These are phyloP conservation scores for Mycena vulgaris DNA, from an alignment of 768 basidiomycete species.

Conservation along the genomic window DNA sequence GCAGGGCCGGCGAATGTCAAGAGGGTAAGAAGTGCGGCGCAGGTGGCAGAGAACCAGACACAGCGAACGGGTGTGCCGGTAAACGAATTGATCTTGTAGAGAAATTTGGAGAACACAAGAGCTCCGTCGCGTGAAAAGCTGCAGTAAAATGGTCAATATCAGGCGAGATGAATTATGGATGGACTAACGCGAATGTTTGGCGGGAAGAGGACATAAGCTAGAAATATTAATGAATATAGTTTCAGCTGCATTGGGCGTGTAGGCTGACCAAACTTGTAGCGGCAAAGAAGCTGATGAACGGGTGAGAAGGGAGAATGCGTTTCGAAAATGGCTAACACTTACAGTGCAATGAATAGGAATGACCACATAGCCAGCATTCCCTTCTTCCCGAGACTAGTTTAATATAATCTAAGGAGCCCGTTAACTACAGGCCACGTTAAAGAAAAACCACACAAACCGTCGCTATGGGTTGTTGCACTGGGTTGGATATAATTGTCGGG, in stretches of 20 bases:
- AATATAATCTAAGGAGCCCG: conserved; percentile 52
- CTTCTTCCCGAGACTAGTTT: conserved; percentile 62
- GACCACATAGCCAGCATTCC: conserved; percentile 69
- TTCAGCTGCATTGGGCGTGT: too few species aligned
- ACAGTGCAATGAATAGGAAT: conserved; percentile 68
- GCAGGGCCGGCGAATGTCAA: conserved; percentile 67
- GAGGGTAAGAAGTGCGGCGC: conserved; percentile 61
- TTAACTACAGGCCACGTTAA: neutral
- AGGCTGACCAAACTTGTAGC: too few species aligned
- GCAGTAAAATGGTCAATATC: neutral
- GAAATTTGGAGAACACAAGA: neutral
- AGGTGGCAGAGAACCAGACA: conserved; percentile 62
- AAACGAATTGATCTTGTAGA: conserved; percentile 17
- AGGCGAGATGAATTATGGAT: neutral
- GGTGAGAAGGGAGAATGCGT: too few species aligned
- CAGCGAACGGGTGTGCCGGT: conserved; percentile 66
- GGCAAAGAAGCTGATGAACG: too few species aligned
- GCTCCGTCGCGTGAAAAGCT: conserved; percentile 25
- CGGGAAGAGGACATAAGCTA: conserved; percentile 26
- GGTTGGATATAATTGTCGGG: conserved; percentile 47
- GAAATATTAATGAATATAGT: neutral
- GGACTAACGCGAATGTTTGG: conserved; percentile 28
- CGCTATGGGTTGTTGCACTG: conserved; percentile 57
- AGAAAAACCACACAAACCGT: conserved; percentile 42
- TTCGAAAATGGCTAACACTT: conserved; percentile 31